Evolutionary conservation across 2,329 filamentous ascomycete genomes (phyloP).

Genomic region (Berkeleyomyces rouxiae): DNA sequence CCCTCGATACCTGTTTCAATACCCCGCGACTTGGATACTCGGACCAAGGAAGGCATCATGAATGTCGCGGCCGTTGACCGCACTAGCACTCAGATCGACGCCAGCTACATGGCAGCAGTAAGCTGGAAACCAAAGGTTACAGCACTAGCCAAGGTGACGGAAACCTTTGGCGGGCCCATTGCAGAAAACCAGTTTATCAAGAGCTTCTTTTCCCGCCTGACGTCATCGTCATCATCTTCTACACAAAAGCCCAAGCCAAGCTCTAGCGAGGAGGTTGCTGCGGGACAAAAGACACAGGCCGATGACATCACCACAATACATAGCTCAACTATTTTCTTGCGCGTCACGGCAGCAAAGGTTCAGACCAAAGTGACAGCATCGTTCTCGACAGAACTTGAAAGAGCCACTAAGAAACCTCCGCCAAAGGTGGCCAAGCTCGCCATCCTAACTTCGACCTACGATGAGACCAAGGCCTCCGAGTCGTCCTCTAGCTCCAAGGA

Average conservation of each 20-base stretch:
- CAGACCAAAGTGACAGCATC: slow-evolving; percentile 54
- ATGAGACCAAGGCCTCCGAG: slow-evolving; percentile 55
- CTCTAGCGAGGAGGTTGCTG: slow-evolving; percentile 35
- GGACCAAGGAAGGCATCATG: slow-evolving; percentile 79
- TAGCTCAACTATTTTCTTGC: slow-evolving; percentile 69
- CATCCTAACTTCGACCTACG: slow-evolving; percentile 80
- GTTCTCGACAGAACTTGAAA: slow-evolving; percentile 74
- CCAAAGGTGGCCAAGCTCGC: slow-evolving; percentile 75
- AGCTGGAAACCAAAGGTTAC: slow-evolving; percentile 55
- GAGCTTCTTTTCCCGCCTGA: slow-evolving; percentile 64
- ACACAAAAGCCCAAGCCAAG: slow-evolving; percentile 33
- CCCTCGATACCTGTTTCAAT: slow-evolving; percentile 56
- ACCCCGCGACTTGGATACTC: slow-evolving; percentile 62
- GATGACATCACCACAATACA: slow-evolving; percentile 57
- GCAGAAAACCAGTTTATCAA: slow-evolving; percentile 47
- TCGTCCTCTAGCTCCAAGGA: slow-evolving; percentile 30
- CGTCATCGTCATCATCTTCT: slow-evolving; percentile 36
- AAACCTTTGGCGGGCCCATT: slow-evolving; percentile 32
- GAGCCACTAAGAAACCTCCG: slow-evolving; percentile 92
- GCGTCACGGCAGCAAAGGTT: slow-evolving; percentile 71
- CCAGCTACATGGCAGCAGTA: slow-evolving; percentile 71
- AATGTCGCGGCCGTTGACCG: slow-evolving; percentile 64
- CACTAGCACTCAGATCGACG: slow-evolving; percentile 83
- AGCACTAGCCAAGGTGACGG: slow-evolving; percentile 26
- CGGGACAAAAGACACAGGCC: slow-evolving; percentile 42